Conservation (phyloP, 108 stramenopile species). For the Nitzschia putrida region DNA sequence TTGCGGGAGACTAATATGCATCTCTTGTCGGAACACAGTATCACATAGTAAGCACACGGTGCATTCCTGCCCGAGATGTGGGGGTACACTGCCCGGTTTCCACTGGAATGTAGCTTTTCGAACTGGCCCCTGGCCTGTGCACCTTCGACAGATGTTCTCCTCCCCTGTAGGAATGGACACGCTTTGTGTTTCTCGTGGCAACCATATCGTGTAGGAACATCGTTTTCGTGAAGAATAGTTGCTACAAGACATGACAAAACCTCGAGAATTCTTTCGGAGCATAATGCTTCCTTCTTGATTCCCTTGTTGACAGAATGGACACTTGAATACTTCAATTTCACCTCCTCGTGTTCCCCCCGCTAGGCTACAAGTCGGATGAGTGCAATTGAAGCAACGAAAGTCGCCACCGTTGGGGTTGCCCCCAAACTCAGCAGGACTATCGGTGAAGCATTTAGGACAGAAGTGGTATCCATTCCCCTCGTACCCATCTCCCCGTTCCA, state of each 20-base stretch:
- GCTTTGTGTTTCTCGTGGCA: slow-evolving; percentile 59
- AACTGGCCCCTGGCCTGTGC: slow-evolving; percentile 51
- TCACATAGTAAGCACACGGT: slow-evolving; percentile 80
- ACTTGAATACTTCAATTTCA: slow-evolving; percentile 69
- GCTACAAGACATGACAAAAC: slow-evolving; percentile 65
- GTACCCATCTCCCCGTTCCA: slow-evolving; percentile 58
- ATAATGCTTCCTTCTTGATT: slow-evolving; percentile 40
- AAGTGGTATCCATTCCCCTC: slow-evolving; percentile 63
- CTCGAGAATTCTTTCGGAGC: slow-evolving; percentile 54
- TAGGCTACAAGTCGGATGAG: slow-evolving; percentile 69
- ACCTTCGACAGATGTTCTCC: slow-evolving; percentile 45
- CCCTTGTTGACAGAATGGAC: slow-evolving; percentile 70
- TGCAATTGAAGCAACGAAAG: slow-evolving; percentile 78
- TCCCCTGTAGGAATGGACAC: slow-evolving; percentile 52
- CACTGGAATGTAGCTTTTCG: slow-evolving; percentile 68
- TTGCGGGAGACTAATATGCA: slow-evolving; percentile 65
- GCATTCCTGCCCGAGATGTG: slow-evolving; percentile 62
- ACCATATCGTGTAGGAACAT: slow-evolving; percentile 74
- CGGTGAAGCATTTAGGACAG: slow-evolving; percentile 80
- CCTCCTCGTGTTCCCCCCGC: slow-evolving; percentile 68
- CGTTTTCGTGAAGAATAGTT: slow-evolving; percentile 51
- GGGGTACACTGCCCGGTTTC: slow-evolving; percentile 83
- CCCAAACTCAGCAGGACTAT: slow-evolving; percentile 72
- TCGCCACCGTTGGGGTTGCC: slow-evolving; percentile 49
- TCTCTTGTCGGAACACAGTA: slow-evolving; percentile 59